A percentile compares a stretch with the other conserved stretches of the same genome.
phyloP scores from a whole-genome alignment of 2,329 filamentous ascomycete species.

The Penicillium sp. region DNA sequence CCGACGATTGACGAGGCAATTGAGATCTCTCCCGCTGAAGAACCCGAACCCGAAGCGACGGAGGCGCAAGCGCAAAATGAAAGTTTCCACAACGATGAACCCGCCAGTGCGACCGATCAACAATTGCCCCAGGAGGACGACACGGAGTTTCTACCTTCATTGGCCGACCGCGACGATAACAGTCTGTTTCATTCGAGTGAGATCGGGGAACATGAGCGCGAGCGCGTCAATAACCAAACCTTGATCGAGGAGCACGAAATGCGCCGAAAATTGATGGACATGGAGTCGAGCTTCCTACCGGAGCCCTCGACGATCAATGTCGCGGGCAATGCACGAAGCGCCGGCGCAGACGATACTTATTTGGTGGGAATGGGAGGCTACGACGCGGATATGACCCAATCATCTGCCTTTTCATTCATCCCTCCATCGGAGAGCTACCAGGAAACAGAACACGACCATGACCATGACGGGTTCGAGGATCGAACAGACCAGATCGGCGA shows the following conservation, averaged over 20 bases:
- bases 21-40: constrained; percentile 2
- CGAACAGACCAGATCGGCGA: constrained; percentile 9
- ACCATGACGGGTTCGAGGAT: not conserved
- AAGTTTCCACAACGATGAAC: constrained; percentile 13
- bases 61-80: constrained; percentile 7
- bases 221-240: constrained; percentile 35
- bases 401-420: constrained; percentile 23
- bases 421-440: constrained; percentile 19
- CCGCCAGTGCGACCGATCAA: constrained; percentile 14
- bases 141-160: constrained; percentile 25
- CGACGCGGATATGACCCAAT: constrained; percentile 15
- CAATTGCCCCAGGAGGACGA: constrained; percentile 22
- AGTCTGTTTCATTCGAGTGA: constrained; percentile 28
- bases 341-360: constrained; percentile 41
- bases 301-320: constrained; percentile 45
- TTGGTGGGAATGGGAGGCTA: constrained; percentile 33
- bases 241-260: constrained; percentile 54
- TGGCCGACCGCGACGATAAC: constrained; percentile 31
- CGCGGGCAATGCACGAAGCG: constrained; percentile 19
- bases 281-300: constrained; percentile 59
- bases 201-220: constrained; percentile 29
- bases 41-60: no score
- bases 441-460: constrained; percentile 6
- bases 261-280: constrained; percentile 54
- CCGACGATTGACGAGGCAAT: not conserved